Percentiles rank a stretch among this genome's conserved stretches.
Evolutionary conservation across 192 early-diverging fungal species (phyloP).

Genomic region (Anaeromyces robustus): DNA sequence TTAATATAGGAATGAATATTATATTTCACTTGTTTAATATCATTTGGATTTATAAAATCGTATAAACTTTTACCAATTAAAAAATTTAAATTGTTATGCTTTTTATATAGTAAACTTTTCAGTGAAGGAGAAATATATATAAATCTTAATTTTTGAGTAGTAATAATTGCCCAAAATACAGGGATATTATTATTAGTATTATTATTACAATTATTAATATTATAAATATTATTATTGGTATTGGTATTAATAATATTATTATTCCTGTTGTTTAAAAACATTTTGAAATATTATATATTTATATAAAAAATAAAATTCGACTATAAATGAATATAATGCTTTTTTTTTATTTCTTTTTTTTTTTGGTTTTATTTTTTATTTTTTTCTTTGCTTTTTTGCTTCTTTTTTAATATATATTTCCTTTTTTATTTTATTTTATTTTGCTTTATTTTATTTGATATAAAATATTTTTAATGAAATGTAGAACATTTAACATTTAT

Average conservation of each 20-base stretch:
- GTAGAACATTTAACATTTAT: too few species aligned
- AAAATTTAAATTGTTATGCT: background rate
- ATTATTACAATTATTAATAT: background rate
- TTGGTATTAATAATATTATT: background rate
- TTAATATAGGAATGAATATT: background rate
- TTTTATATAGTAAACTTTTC: background rate
- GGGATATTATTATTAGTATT: background rate
- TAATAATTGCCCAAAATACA: background rate
- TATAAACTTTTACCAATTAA: background rate
- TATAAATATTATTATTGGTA: background rate
- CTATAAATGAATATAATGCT: too few species aligned
- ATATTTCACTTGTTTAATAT: background rate
- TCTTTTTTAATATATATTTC: too few species aligned
- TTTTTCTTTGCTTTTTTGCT: slow-evolving; percentile 21
- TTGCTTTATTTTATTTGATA: too few species aligned
- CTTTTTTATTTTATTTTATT: background rate
- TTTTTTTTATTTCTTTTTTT: background rate
- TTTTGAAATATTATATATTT: background rate
- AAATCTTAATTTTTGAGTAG: background rate
- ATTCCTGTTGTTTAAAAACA: background rate
- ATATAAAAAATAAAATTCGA: too few species aligned
- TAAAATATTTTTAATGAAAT: too few species aligned
- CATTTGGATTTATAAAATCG: background rate
- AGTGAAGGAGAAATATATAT: background rate
- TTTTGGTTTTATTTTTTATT: slow-evolving; percentile 5